Evolutionary conservation across 129 eudicot genomes (phyloP).

Genomic region (Flaveria linearis): DNA sequence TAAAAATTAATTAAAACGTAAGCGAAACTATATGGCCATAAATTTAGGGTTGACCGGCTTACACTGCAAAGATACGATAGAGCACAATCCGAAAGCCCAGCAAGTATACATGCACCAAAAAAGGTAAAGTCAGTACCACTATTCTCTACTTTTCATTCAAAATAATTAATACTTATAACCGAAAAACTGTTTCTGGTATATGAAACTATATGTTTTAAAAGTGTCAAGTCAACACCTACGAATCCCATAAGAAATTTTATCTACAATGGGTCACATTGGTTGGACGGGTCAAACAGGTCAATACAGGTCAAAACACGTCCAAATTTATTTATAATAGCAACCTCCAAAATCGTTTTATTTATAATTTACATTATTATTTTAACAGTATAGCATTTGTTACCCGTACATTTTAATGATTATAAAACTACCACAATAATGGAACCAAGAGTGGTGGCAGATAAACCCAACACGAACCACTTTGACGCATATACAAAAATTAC

Average conservation of each 20-base stretch:
- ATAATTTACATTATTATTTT: background rate
- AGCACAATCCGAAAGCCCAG: constrained; percentile 1
- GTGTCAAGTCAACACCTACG: background rate
- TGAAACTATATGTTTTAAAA: background rate
- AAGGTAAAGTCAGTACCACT: background rate
- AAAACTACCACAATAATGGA: background rate
- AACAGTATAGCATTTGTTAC: background rate
- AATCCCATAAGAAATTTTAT: background rate
- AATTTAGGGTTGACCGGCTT: background rate
- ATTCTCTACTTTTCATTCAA: background rate
- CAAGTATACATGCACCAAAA: constrained; percentile 7
- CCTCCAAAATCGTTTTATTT: background rate
- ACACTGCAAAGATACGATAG: constrained; percentile 6
- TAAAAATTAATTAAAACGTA: background rate
- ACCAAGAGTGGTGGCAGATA: background rate
- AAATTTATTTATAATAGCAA: background rate
- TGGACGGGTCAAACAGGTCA: background rate
- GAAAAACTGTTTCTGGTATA: background rate
- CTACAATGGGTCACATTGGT: background rate
- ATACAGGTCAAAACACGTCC: background rate
- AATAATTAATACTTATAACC: background rate
- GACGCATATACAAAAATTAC: no score
- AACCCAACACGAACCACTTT: no score
- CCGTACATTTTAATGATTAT: background rate
- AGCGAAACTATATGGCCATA: no score